A percentile compares a stretch with the other conserved stretches of the same genome.
Evolutionary conservation across 805 yeast species (phyloP).

Genomic region (Candida maltosa): DNA sequence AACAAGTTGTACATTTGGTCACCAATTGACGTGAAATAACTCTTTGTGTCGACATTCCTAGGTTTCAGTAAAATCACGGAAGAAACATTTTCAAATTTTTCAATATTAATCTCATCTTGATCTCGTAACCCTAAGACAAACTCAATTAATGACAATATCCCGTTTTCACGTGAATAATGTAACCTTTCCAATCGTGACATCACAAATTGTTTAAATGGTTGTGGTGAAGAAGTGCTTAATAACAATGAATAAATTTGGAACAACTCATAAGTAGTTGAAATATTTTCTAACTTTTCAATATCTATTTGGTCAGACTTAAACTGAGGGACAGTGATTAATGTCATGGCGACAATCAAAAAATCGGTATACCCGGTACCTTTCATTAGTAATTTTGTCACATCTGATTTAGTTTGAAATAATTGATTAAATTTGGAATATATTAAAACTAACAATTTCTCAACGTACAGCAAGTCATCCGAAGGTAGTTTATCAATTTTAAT

Average conservation of each 20-base stretch:
- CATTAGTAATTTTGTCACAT: conserved; percentile 49
- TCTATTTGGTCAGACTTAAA: conserved; percentile 11
- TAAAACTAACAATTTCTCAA: conserved; percentile 21
- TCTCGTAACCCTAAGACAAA: conserved; percentile 76
- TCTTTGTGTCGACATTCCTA: conserved; percentile 35
- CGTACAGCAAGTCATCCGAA: conserved; percentile 5
- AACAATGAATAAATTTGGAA: conserved; percentile 59
- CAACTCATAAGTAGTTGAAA: conserved; percentile 70
- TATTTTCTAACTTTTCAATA: conserved; percentile 33
- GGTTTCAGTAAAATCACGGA: conserved; percentile 67
- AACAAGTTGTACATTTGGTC: conserved; percentile 60
- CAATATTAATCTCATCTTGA: conserved; percentile 62
- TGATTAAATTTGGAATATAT: conserved; percentile 25
- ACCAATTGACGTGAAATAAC: conserved; percentile 60
- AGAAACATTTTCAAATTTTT: conserved; percentile 65
- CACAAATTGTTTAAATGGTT: conserved; percentile 45
- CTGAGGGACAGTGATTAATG: conserved; percentile 36
- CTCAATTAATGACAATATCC: conserved; percentile 73
- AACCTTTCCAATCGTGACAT: conserved; percentile 49
- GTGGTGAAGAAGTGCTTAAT: conserved; percentile 46
- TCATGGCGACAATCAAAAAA: conserved; percentile 46
- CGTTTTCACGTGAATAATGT: conserved; percentile 57
- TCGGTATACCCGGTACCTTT: conserved; percentile 71
- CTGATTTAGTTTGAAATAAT: conserved; percentile 41
- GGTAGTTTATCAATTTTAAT: conserved; percentile 17